These are phyloP conservation scores for Tuber indicum DNA, from an alignment of 495 filamentous ascomycete species.

Conservation along the genomic window DNA sequence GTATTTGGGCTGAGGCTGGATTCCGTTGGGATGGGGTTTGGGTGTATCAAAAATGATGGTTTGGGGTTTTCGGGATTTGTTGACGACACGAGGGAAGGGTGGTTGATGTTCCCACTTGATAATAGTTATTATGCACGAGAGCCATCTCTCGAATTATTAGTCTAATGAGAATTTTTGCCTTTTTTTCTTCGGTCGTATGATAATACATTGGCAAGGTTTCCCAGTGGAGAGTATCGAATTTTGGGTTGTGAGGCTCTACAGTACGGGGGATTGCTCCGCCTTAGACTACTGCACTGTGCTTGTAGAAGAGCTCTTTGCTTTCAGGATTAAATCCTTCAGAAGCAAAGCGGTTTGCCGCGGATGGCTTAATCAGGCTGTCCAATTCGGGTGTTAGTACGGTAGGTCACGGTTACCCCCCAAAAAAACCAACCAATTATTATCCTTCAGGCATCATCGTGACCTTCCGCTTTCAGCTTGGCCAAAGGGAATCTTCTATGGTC, in stretches of 20 bases:
- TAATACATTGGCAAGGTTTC: background rate
- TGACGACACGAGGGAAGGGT: background rate
- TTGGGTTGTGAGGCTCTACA: background rate
- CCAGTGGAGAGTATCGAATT: background rate
- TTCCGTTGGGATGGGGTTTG: background rate
- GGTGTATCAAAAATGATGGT: background rate
- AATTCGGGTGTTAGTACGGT: background rate
- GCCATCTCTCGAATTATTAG: background rate
- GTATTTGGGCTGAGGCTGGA: background rate
- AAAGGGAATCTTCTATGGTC: background rate
- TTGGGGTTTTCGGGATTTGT: background rate
- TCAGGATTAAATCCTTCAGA: background rate
- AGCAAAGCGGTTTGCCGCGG: background rate
- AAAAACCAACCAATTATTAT: background rate
- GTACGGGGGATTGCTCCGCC: background rate
- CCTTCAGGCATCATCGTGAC: background rate
- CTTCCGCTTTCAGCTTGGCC: background rate
- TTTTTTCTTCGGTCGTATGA: background rate
- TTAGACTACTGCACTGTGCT: too few species aligned
- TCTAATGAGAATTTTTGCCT: background rate
- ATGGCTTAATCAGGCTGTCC: conserved; percentile 1
- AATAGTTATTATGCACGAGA: background rate
- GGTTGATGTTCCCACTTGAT: background rate
- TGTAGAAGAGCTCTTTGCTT: background rate
- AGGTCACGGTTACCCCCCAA: background rate